Evolutionary conservation across 2,329 filamentous ascomycete genomes (phyloP).

Genomic region (Camillea tinctor): DNA sequence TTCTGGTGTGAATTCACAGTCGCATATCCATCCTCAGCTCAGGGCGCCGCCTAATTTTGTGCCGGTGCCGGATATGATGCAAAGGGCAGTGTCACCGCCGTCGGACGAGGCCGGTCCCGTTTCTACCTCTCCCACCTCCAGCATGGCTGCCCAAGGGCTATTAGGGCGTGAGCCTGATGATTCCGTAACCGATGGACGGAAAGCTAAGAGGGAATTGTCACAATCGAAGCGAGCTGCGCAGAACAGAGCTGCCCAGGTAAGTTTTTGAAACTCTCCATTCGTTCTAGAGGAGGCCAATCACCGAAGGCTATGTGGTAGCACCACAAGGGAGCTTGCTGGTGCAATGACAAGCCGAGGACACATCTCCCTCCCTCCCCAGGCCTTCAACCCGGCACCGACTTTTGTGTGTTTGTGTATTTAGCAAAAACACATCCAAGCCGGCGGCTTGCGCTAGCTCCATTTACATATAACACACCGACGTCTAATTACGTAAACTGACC

Average conservation of each 20-base stretch:
- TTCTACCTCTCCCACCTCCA: slow-evolving; percentile 26
- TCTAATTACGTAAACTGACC: slow-evolving; percentile 31
- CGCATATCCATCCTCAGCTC: slow-evolving; percentile 29
- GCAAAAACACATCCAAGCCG: background rate
- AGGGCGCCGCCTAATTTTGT: slow-evolving; percentile 23
- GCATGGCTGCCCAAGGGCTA: slow-evolving; percentile 33
- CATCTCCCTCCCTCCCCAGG: slow-evolving; percentile 4
- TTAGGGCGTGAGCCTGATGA: slow-evolving; percentile 35
- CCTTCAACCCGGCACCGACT: slow-evolving; percentile 3
- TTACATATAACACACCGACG: slow-evolving; percentile 23
- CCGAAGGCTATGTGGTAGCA: slow-evolving; percentile 15
- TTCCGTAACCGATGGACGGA: slow-evolving; percentile 55
- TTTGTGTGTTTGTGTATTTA: slow-evolving; percentile 30
- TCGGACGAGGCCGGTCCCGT: slow-evolving; percentile 30
- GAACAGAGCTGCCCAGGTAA: slow-evolving; percentile 93
- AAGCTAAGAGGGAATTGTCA: slow-evolving; percentile 87
- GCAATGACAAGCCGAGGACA: slow-evolving; percentile 3
- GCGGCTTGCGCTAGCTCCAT: slow-evolving; percentile 24
- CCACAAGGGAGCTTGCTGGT: background rate
- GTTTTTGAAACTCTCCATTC: slow-evolving; percentile 32
- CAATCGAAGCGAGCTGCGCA: slow-evolving; percentile 96
- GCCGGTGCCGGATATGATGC: slow-evolving; percentile 31
- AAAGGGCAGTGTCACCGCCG: slow-evolving; percentile 28
- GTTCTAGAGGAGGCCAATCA: background rate
- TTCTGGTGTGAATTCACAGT: slow-evolving; percentile 22